Conservation (phyloP, 2,329 filamentous ascomycete species). For the Fusarium pseudonygamai region DNA sequence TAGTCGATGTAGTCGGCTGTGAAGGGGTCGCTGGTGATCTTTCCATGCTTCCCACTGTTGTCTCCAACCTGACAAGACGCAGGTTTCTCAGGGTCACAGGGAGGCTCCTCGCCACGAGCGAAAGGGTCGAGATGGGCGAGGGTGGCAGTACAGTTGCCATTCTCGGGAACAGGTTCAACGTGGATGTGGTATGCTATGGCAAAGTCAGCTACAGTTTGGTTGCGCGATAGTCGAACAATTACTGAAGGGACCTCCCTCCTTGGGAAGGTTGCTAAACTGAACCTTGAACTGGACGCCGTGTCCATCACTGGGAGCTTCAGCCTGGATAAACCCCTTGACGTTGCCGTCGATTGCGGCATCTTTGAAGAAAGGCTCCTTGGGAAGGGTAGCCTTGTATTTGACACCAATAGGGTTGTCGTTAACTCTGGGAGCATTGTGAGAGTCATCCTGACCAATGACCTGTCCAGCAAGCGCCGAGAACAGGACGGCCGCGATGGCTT, state of each 20-base stretch:
- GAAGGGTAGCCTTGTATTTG: slow-evolving; percentile 66
- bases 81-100: slow-evolving; percentile 67
- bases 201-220: slow-evolving; percentile 10
- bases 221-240: slow-evolving; percentile 44
- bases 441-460: slow-evolving; percentile 41
- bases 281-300: slow-evolving; percentile 66
- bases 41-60: slow-evolving; percentile 77
- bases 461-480: slow-evolving; percentile 44
- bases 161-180: slow-evolving; percentile 66
- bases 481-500: slow-evolving; percentile 39
- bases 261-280: slow-evolving; percentile 67
- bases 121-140: slow-evolving; percentile 77
- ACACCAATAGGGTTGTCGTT: slow-evolving; percentile 64
- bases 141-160: slow-evolving; percentile 77
- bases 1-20: slow-evolving; percentile 62
- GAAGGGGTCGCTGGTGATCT: slow-evolving; percentile 63
- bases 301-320: slow-evolving; percentile 57
- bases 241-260: slow-evolving; percentile 68
- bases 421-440: slow-evolving; percentile 58
- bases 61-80: slow-evolving; percentile 80
- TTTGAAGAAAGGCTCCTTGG: slow-evolving; percentile 61
- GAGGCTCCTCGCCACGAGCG: slow-evolving; percentile 67
- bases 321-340: slow-evolving; percentile 63
- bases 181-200: slow-evolving; percentile 77
- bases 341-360: slow-evolving; percentile 59